Base-by-base conservation (phyloP, 2,329 filamentous ascomycete genomes). In the Aspergillus arachidicola region DNA sequence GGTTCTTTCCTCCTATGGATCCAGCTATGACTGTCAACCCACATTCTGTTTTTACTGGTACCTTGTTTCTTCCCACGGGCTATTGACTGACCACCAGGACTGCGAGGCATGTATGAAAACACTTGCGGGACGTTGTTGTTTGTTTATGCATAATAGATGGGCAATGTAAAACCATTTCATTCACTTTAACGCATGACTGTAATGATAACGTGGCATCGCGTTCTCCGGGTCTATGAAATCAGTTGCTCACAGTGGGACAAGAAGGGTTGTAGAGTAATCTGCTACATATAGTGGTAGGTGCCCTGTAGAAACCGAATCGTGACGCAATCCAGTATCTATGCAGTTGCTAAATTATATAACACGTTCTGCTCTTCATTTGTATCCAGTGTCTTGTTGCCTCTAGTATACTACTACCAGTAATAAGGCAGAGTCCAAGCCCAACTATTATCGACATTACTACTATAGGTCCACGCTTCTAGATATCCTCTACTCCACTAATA, bases 81-180 rank as follows among this genome's bases (percentile, higher is more conserved):
- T 69, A 63, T 67, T 69, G 70, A 66, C 66, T 68, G 66, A 64
- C 68, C 64, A 64, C 66, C 61, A 64, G 65, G 64, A 66, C 63
- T 68, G 64, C 61, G 67, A 64, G 63, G 66, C 64, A 66, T 68
- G 70, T 69, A 71, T 72, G 74, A 72, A 69, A 68, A 67, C 65
- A 64, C 67, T 63, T 66, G 65, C 61, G 67, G 70, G 67, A 70
- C 69, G 64, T 64, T 70, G 67, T 72, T 71, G 66, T 71, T 69
- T 65, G 46, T 71, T 72, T 72, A 74, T 64, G 71, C 74, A 75
- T 76, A 70, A 76, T 78, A 77, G 75, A 77, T 70, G 73, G 72
- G 69, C 71, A 76, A 76, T 78, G 75, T 76, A 76, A 76, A 76
- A 75, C 72, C 75, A 51, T 61, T 67, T 72, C 19, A 41, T 67